Evolutionary conservation across 176 grass and related monocot genomes (phyloP), one percentile per base, ranked within the genome.

Genomic region (Raddia guianensis): DNA sequence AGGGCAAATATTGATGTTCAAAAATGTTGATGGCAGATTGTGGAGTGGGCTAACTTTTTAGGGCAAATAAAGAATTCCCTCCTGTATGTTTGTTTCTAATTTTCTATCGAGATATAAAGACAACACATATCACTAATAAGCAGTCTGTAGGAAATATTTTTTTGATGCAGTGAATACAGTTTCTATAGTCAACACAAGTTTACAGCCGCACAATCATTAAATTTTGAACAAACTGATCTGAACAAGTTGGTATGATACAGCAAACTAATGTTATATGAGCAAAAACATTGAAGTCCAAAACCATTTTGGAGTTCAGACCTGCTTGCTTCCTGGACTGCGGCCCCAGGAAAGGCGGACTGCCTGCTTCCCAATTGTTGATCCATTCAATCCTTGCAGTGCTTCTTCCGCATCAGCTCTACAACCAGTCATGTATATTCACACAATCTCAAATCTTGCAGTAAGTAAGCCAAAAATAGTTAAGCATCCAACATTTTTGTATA

Each of bases 351-450:
- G 90, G 73, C 92, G 88, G 32, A 98, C 88, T 11, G 92, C 85
- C 66, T 94, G 95, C 79, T 91, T 98, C 34, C 95, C 95, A 51
- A 98, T 91, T 71, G 80, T 71, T 51, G 86, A 81, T 91, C 92
- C 95, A 74, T 87, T 98, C 72, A 93, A 74, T 13, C 84, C 92
- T 85, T 98, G 86, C 49, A 98, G 86, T 84, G 95, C 95, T 89
- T 94, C 95, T 93, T 98, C 95, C 9, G 95, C 92, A 89, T 94
- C 87, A 81, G 87, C 87, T 91, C 95, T 98, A 66, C 37, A 83
- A 70, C 64, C 59, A 85, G 33, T 15, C 8, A 72, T 60, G 6
- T 3, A 47, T 5, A 34, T 46, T 82, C 16, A 68, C 58, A 57
- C 10, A 69, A 76, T 75, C 18, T 70, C 15, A 63, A 67, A 81